Conservation (phyloP, 495 filamentous ascomycete species). For the Peziza echinospora region DNA sequence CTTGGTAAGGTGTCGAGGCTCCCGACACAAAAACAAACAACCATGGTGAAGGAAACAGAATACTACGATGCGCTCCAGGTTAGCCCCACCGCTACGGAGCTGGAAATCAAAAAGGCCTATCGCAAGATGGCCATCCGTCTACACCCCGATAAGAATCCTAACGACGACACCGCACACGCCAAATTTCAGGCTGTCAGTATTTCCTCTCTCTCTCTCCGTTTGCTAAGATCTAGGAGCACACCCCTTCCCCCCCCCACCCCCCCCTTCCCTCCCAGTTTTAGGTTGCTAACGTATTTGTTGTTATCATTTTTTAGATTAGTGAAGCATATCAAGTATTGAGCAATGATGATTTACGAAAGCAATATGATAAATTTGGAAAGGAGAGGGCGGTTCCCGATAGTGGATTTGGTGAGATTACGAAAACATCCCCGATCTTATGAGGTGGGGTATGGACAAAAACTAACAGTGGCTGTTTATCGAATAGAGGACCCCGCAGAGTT, state of each 20-base stretch:
- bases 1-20: too few relatives aligned
- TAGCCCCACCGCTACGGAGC: constrained; percentile 65
- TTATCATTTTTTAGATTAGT: constrained; percentile 41
- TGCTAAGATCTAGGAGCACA: too few relatives aligned
- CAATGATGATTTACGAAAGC: constrained; percentile 58
- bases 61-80: constrained; percentile 89
- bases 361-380: constrained; percentile 94
- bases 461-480: too few relatives aligned
- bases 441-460: too few relatives aligned
- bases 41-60: constrained; percentile 63
- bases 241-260: neutral
- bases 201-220: too few relatives aligned
- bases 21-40: too few relatives aligned
- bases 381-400: constrained; percentile 66
- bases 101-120: constrained; percentile 99
- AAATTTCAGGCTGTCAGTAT: constrained; percentile 61
- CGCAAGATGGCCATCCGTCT: constrained; percentile 72
- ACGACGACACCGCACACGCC: constrained; percentile 78
- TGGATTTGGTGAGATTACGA: constrained; percentile 53
- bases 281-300: neutral
- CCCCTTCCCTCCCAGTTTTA: neutral
- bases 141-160: constrained; percentile 86
- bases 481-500: constrained; percentile 90
- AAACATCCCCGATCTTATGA: neutral
- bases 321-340: constrained; percentile 97